Conservation (phyloP, 1,284 basidiomycete species). For the Xanthoconium separans region DNA sequence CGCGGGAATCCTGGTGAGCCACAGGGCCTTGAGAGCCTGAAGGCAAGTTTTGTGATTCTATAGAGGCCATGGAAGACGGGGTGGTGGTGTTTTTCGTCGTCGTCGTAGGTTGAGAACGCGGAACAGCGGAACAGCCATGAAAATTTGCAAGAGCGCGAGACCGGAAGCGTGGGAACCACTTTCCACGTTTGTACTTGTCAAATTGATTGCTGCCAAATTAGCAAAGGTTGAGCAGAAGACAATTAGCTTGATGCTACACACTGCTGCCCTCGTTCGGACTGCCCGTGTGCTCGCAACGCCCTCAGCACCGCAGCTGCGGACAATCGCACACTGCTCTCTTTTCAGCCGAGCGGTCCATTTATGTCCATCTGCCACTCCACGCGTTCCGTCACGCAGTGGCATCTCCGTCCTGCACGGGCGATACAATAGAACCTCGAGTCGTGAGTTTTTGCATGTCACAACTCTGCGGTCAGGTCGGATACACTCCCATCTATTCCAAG, state of each 20-base stretch:
- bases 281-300: conserved; percentile 27
- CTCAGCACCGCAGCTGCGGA: conserved; percentile 26
- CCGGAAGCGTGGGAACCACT: conserved; percentile 18
- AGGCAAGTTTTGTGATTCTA: conserved; percentile 20
- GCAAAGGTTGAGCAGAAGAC: conserved; percentile 23
- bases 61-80: conserved; percentile 30
- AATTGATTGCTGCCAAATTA: conserved; percentile 7
- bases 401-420: conserved; percentile 8
- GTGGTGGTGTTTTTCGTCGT: background rate
- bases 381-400: conserved; percentile 10
- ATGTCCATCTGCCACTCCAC: conserved; percentile 18
- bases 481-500: conserved; percentile 38
- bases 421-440: conserved; percentile 18
- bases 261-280: conserved; percentile 16
- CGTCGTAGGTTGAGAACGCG: conserved; percentile 19
- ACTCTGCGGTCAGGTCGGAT: conserved; percentile 3
- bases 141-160: conserved; percentile 34
- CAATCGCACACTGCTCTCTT: conserved; percentile 18
- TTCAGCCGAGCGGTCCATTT: conserved; percentile 23
- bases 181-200: conserved; percentile 13
- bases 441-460: conserved; percentile 25
- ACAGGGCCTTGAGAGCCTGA: conserved; percentile 40
- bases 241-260: conserved; percentile 29
- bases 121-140: conserved; percentile 15
- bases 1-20: conserved; percentile 52